Conservation (phyloP, 345 rosid genomes). For the Euphorbia tirucalli region DNA sequence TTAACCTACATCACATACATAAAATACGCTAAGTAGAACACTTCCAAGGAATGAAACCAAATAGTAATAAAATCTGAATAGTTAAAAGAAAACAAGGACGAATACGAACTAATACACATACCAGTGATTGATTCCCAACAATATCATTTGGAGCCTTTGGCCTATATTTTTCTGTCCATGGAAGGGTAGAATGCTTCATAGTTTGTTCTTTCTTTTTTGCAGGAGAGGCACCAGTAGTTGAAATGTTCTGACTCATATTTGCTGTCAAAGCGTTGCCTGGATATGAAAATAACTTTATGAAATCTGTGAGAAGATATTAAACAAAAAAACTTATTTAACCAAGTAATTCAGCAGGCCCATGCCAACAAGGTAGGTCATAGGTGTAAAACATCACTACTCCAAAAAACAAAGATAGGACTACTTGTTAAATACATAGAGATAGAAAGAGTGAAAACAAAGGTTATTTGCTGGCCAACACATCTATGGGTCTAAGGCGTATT, state of each 20-base stretch:
- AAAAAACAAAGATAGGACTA: not conserved
- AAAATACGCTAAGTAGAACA: slow-evolving; percentile 1
- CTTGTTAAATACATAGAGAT: too few species aligned
- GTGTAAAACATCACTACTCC: slow-evolving; percentile 21
- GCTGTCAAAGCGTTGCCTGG: slow-evolving; percentile 40
- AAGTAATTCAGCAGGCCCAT: slow-evolving; percentile 5
- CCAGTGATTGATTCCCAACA: slow-evolving; percentile 86
- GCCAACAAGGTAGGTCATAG: slow-evolving; percentile 2
- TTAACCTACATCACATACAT: slow-evolving; percentile 54
- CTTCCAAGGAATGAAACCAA: not conserved
- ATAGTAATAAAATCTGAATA: not conserved
- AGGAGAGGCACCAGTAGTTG: slow-evolving; percentile 27
- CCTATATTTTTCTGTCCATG: slow-evolving; percentile 90
- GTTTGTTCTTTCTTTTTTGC: slow-evolving; percentile 47
- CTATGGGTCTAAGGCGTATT: too few species aligned
- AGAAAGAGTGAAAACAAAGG: too few species aligned
- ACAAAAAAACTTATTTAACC: slow-evolving; percentile 8
- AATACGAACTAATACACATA: slow-evolving; percentile 23
- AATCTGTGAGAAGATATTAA: slow-evolving; percentile 8
- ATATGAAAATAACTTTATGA: slow-evolving; percentile 11
- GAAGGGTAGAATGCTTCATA: slow-evolving; percentile 41
- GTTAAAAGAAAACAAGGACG: not conserved
- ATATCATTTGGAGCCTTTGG: slow-evolving; percentile 86
- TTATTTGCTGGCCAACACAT: too few species aligned
- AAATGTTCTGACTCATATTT: slow-evolving; percentile 32